phyloP scores from a whole-genome alignment of 1,284 basidiomycete species.

The Ceratorhiza oryzae-sativae region DNA sequence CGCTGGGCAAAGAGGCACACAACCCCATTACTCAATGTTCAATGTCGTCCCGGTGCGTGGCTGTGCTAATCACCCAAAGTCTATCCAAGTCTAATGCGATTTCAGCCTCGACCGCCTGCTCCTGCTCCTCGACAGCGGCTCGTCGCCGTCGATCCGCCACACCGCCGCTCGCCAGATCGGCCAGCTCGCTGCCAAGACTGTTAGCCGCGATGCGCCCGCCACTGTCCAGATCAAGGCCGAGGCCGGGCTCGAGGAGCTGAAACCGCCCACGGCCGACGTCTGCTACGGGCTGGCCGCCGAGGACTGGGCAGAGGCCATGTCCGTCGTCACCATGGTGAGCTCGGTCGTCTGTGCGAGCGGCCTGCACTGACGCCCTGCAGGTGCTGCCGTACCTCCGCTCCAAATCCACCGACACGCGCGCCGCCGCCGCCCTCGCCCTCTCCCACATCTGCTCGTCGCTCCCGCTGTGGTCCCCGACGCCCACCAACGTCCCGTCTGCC shows the following conservation, averaged over 20 bases:
- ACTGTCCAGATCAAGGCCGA: conserved; percentile 55
- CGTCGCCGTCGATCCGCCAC: conserved; percentile 81
- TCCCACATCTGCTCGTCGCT: conserved; percentile 86
- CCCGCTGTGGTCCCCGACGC: conserved; percentile 77
- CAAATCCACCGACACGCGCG: conserved; percentile 85
- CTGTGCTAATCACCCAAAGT: conserved; percentile 32
- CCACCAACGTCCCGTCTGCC: conserved; percentile 46
- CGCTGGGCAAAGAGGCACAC: conserved; percentile 11
- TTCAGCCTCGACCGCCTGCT: conserved; percentile 89
- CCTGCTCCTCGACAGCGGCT: conserved; percentile 88
- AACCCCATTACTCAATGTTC: conserved; percentile 14
- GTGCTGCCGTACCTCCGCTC: conserved; percentile 89
- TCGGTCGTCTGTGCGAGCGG: not conserved
- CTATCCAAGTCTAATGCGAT: conserved; percentile 13
- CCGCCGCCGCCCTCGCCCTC: conserved; percentile 82
- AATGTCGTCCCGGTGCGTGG: conserved; percentile 39
- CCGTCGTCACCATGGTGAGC: conserved; percentile 78
- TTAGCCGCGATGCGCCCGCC: conserved; percentile 67
- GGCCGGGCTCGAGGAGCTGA: conserved; percentile 52
- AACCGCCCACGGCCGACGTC: conserved; percentile 31
- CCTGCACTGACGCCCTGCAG: conserved; percentile 51
- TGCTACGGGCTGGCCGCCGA: conserved; percentile 60
- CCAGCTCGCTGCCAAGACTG: conserved; percentile 82
- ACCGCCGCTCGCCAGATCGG: conserved; percentile 94
- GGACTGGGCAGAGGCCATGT: conserved; percentile 81